Percentiles rank a stretch among this genome's conserved stretches.
Conservation (phyloP, 805 yeast species). For the Nakazawaea ambrosiae region DNA sequence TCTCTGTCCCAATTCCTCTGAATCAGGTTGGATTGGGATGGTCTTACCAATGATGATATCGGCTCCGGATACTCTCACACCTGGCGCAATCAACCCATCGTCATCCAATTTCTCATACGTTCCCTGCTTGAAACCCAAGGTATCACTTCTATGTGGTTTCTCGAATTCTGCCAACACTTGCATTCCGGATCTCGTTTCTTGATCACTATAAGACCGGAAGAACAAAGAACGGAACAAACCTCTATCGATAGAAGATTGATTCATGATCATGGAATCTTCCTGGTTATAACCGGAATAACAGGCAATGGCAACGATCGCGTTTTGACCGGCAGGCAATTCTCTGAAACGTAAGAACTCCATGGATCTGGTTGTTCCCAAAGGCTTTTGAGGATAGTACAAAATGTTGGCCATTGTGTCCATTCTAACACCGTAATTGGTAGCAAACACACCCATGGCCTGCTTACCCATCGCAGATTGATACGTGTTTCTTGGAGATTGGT, state of each 20-base stretch:
- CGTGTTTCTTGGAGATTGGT: constrained; percentile 98
- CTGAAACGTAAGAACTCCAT: constrained; percentile 97
- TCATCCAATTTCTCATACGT: constrained; percentile 97
- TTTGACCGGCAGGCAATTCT: constrained; percentile 98
- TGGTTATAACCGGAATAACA: constrained; percentile 99
- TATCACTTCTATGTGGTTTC: constrained; percentile 91
- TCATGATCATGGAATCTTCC: constrained; percentile 99
- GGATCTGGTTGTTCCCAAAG: constrained; percentile 94
- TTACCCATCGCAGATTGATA: constrained; percentile 99
- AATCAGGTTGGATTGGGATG: constrained; percentile 98
- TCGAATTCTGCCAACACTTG: constrained; percentile 96
- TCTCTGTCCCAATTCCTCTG: constrained; percentile 97
- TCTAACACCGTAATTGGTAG: constrained; percentile 91
- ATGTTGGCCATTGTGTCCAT: constrained; percentile 99
- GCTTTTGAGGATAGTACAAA: constrained; percentile 95
- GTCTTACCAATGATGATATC: constrained; percentile 98
- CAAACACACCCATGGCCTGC: constrained; percentile 98
- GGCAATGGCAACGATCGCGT: constrained; percentile 95
- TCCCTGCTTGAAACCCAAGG: constrained; percentile 93
- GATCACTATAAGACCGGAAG: constrained; percentile 97
- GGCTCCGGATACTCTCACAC: constrained; percentile 97
- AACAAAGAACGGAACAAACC: constrained; percentile 94
- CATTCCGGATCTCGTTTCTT: constrained; percentile 98
- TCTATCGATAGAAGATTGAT: constrained; percentile 94
- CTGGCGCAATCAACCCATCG: constrained; percentile 97